Conservation (phyloP, 805 yeast species). For the Lipomyces sp. region DNA sequence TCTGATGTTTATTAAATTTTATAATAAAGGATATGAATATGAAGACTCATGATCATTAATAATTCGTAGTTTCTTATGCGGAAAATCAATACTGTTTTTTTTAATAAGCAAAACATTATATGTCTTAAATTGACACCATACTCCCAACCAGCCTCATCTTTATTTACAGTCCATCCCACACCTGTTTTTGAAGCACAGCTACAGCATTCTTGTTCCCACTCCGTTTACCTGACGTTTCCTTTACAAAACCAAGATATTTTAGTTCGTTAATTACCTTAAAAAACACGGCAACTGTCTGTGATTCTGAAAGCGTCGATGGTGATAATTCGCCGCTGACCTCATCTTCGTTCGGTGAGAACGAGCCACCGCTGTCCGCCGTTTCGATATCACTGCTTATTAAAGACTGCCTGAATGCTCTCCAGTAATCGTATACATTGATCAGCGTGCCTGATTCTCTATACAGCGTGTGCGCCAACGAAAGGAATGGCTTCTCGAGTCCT, state of each 20-base stretch:
- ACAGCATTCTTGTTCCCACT: constrained; percentile 18
- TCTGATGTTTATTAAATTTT: no score
- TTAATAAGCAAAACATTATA: no score
- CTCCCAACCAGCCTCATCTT: background rate
- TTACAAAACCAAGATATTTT: constrained; percentile 31
- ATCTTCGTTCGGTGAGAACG: background rate
- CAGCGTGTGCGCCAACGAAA: constrained; percentile 27
- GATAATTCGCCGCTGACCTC: background rate
- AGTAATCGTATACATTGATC: constrained; percentile 34
- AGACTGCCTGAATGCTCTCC: constrained; percentile 31
- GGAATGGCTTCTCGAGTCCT: constrained; percentile 6
- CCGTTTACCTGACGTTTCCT: constrained; percentile 14
- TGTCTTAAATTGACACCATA: no score
- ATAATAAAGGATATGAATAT: no score
- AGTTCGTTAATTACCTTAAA: constrained; percentile 30
- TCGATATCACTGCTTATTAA: background rate
- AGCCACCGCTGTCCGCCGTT: constrained; percentile 1
- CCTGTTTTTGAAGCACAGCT: constrained; percentile 26
- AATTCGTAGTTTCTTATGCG: no score
- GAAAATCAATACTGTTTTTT: no score
- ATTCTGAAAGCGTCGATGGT: background rate
- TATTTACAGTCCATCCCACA: constrained; percentile 29
- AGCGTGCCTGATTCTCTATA: constrained; percentile 34
- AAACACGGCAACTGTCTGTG: constrained; percentile 29
- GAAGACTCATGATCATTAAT: no score